Percentiles rank a stretch among this genome's conserved stretches.
Conservation (phyloP, 1,284 basidiomycete genomes). For the Microbotryomycetes sp. region DNA sequence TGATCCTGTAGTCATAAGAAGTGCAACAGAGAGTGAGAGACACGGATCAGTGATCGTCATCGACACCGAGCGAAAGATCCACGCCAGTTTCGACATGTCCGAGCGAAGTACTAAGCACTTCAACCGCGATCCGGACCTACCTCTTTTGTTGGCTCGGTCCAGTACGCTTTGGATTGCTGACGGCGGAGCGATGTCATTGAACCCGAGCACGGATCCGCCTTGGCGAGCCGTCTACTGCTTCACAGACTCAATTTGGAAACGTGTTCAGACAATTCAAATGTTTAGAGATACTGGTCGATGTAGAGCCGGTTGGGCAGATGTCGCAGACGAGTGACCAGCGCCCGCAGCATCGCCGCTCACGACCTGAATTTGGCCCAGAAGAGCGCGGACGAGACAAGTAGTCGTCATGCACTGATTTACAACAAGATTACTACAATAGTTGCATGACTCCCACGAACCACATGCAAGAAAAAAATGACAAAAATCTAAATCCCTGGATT, state of each 20-base stretch:
- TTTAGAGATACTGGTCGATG: background rate
- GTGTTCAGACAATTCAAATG: background rate
- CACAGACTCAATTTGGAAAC: background rate
- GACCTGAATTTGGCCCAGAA: too few relatives aligned
- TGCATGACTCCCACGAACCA: too few relatives aligned
- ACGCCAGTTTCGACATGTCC: background rate
- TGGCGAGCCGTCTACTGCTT: background rate
- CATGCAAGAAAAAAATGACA: too few relatives aligned
- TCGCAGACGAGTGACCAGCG: background rate
- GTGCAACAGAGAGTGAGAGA: background rate
- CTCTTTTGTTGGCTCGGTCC: slow-evolving; percentile 32
- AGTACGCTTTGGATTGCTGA: slow-evolving; percentile 29
- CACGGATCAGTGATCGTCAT: background rate
- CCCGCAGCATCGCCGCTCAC: too few relatives aligned
- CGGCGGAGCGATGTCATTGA: slow-evolving; percentile 1
- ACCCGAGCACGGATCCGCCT: background rate
- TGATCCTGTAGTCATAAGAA: slow-evolving; percentile 22
- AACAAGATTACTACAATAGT: too few relatives aligned
- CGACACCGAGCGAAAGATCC: background rate
- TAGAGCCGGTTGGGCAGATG: background rate
- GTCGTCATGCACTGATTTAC: too few relatives aligned
- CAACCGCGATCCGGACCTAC: slow-evolving; percentile 11
- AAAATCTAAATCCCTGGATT: too few relatives aligned
- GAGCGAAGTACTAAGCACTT: background rate
- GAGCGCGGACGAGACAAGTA: too few relatives aligned